Conservation (phyloP, 805 yeast species). For the Lipomyces chichibuensis region DNA sequence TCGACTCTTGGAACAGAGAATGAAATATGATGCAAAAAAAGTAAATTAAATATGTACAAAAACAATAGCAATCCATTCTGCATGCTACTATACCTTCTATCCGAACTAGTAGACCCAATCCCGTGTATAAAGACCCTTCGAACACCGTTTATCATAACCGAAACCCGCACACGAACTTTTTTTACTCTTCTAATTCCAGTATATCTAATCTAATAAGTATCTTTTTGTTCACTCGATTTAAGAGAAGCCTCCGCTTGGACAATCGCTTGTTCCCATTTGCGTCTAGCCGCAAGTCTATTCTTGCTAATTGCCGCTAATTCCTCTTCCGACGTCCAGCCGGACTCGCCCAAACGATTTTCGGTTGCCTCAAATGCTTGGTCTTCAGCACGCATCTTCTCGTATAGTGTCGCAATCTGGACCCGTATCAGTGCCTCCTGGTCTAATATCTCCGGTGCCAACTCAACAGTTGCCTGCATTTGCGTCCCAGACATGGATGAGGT, state of each 20-base stretch:
- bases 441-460: not conserved
- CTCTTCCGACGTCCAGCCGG: constrained; percentile 33
- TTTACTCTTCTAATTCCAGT: not conserved
- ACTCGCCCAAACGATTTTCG: constrained; percentile 26
- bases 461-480: not conserved
- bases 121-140: not conserved
- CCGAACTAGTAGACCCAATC: not conserved
- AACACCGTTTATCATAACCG: constrained; percentile 7
- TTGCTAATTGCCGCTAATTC: constrained; percentile 28
- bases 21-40: not conserved
- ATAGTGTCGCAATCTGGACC: constrained; percentile 7
- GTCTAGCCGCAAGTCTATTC: constrained; percentile 27
- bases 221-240: not conserved
- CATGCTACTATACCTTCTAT: not conserved
- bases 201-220: not conserved
- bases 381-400: constrained; percentile 25
- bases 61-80: not conserved
- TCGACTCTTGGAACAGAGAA: not conserved
- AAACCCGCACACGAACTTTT: not conserved
- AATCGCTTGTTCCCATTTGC: constrained; percentile 31
- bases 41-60: not conserved
- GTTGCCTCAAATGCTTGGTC: constrained; percentile 34
- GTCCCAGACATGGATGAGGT: not conserved
- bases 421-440: not conserved
- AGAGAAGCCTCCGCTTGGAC: constrained; percentile 11